These are phyloP conservation scores for Nicotiana tomentosiformis DNA, from an alignment of 257 asterid genomes.

Conservation along the genomic window DNA sequence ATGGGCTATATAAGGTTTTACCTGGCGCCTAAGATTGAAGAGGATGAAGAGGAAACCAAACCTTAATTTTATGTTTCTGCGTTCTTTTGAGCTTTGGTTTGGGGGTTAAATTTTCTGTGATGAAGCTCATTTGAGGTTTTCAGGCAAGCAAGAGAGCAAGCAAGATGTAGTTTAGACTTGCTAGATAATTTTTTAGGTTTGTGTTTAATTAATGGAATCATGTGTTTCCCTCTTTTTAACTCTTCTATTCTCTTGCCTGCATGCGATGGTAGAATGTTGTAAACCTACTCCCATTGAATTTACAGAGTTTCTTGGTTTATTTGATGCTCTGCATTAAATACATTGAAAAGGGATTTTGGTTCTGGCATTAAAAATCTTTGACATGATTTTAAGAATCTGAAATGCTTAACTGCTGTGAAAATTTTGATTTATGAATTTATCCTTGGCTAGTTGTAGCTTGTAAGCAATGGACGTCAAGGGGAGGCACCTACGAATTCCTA, in stretches of 20 bases:
- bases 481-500: not conserved
- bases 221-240: not conserved
- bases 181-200: not conserved
- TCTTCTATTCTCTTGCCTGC: not conserved
- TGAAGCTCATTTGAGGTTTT: not conserved
- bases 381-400: not conserved
- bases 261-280: not conserved
- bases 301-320: not conserved
- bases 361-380: not conserved
- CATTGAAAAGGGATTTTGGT: not conserved
- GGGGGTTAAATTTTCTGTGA: not conserved
- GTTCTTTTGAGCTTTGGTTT: not conserved
- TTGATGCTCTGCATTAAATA: not conserved
- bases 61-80: constrained; percentile 27
- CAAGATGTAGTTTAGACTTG: constrained; percentile 1
- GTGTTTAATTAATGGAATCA: not conserved
- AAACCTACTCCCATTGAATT: not conserved
- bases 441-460: too few relatives aligned
- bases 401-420: not conserved
- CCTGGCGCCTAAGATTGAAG: constrained; percentile 89
- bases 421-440: not conserved
- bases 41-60: constrained; percentile 67
- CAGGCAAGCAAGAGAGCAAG: not conserved
- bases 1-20: constrained; percentile 84
- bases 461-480: too few relatives aligned